Percentiles rank a stretch among this genome's conserved stretches.
phyloP scores from a whole-genome alignment of 306 rosid species.

The Quillaja saponaria region DNA sequence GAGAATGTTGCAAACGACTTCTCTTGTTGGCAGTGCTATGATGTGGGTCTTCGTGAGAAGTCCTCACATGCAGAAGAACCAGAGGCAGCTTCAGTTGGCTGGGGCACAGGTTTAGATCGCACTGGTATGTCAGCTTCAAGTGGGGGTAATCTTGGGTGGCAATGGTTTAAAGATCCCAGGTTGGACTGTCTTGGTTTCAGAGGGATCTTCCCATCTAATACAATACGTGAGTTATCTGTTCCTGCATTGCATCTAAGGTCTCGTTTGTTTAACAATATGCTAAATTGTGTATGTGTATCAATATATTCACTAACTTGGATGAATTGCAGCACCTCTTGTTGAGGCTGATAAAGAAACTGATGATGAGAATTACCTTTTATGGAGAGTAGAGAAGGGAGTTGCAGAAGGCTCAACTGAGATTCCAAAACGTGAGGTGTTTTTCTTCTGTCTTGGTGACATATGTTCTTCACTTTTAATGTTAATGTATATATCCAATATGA shows the following conservation, averaged over 20 bases:
- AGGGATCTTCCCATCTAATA: constrained; percentile 79
- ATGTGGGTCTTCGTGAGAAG: constrained; percentile 45
- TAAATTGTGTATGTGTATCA: too few relatives aligned
- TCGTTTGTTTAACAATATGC: too few relatives aligned
- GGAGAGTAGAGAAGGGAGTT: constrained; percentile 84
- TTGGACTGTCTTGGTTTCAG: constrained; percentile 81
- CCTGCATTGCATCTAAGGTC: constrained; percentile 31
- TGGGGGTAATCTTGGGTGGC: constrained; percentile 67
- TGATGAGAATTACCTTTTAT: constrained; percentile 65
- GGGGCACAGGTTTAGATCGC: constrained; percentile 70
- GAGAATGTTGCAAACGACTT: constrained; percentile 66
- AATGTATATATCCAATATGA: too few relatives aligned
- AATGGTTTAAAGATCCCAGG: constrained; percentile 93
- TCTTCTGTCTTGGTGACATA: too few relatives aligned
- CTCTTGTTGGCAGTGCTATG: constrained; percentile 88
- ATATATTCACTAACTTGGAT: constrained; percentile 5
- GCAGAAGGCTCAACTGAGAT: constrained; percentile 93
- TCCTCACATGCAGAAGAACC: constrained; percentile 62
- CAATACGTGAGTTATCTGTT: constrained; percentile 56
- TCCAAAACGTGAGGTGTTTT: constrained; percentile 83
- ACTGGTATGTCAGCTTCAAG: constrained; percentile 59
- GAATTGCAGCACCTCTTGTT: constrained; percentile 74
- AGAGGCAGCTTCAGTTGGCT: constrained; percentile 81
- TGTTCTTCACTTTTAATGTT: too few relatives aligned
- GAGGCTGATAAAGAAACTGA: constrained; percentile 79